Evolutionary conservation across 2,329 filamentous ascomycete genomes (phyloP), one percentile per base, ranked within the genome.

Genomic region (Sclerotinia nivalis): DNA sequence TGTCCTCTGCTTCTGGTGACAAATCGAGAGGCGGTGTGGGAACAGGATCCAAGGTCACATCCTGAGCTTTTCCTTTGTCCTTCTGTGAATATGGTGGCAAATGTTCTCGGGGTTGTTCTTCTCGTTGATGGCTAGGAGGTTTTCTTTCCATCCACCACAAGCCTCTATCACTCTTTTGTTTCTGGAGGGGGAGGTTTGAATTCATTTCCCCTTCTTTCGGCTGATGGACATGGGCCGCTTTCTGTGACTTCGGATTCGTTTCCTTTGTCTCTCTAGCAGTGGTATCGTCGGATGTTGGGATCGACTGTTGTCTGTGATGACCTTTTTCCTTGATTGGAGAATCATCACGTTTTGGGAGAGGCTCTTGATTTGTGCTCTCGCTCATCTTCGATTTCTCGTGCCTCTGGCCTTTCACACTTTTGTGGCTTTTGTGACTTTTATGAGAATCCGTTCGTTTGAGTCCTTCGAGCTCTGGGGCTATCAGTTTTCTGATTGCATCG

Each of bases 141-240:
- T 69, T 62, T 31, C 66, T 45, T 45, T 64, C 56, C 66, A 69
- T 69, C 66, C 66, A 69, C 66, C 66, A 69, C 2, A 69, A 34
- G 18, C 66, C 66, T 64, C 66, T 69, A 28, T 55, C 49, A 52
- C 66, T 69, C 58, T 69, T 69, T 45, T 69, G 56, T 37, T 69
- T 69, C 28, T 49, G 28, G 45, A 64, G 47, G 22, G 58, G 56
- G 2, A 56, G 13, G 47, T 31, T 45, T 25, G 47, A 45, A 10
- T 54, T 69, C 7, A 12, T 40, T 15, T 45, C 47, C 12, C 50
- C 50, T 31, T 55, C 37, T 6, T 28, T 64, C 45, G 25, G 60
- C 13, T 43, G 31, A 25, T 68, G 47, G 34, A 22, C n/a, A 10
- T 25, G 20, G n/a, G 45, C 2, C 28, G 49, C 58, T 12, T 61